phyloP scores from a whole-genome alignment of 1,139 yeast species.

The Yueomyces sp. region DNA sequence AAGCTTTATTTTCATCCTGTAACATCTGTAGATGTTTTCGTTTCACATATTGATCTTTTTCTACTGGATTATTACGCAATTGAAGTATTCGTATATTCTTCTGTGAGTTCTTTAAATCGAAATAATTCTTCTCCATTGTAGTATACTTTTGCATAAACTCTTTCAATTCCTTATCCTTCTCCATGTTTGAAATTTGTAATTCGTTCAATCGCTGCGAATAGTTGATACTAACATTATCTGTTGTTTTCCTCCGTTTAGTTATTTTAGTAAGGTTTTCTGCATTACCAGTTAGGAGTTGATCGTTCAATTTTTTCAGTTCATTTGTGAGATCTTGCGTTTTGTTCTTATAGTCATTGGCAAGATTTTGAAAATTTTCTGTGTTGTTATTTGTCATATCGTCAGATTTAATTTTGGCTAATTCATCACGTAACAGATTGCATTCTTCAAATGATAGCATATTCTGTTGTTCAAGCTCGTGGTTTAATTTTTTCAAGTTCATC shows the following conservation, averaged over 20 bases:
- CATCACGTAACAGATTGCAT: slow-evolving; percentile 43
- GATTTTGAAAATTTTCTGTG: slow-evolving; percentile 21
- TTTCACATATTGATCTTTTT: slow-evolving; percentile 52
- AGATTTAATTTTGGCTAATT: slow-evolving; percentile 18
- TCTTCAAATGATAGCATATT: slow-evolving; percentile 47
- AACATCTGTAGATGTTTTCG: slow-evolving; percentile 39
- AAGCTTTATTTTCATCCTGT: slow-evolving; percentile 47
- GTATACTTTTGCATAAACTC: slow-evolving; percentile 20
- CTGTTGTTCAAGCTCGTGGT: slow-evolving; percentile 38
- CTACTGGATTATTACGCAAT: slow-evolving; percentile 55
- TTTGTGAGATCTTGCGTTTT: slow-evolving; percentile 37
- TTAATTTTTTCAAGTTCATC: slow-evolving; percentile 28
- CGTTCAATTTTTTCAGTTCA: slow-evolving; percentile 24
- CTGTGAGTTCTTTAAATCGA: slow-evolving; percentile 23
- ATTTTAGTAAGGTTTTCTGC: slow-evolving; percentile 3
- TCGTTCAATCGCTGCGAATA: slow-evolving; percentile 27
- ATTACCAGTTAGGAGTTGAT: slow-evolving; percentile 15
- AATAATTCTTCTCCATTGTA: slow-evolving; percentile 27
- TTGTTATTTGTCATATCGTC: slow-evolving; percentile 6
- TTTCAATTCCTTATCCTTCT: slow-evolving; percentile 29
- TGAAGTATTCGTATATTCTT: slow-evolving; percentile 45
- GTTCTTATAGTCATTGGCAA: slow-evolving; percentile 46
- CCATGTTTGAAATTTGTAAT: slow-evolving; percentile 32
- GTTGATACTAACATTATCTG: slow-evolving; percentile 17
- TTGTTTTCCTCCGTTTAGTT: slow-evolving; percentile 22